phyloP scores from a whole-genome alignment of 148 eudicot species.

The Beta vulgaris region DNA sequence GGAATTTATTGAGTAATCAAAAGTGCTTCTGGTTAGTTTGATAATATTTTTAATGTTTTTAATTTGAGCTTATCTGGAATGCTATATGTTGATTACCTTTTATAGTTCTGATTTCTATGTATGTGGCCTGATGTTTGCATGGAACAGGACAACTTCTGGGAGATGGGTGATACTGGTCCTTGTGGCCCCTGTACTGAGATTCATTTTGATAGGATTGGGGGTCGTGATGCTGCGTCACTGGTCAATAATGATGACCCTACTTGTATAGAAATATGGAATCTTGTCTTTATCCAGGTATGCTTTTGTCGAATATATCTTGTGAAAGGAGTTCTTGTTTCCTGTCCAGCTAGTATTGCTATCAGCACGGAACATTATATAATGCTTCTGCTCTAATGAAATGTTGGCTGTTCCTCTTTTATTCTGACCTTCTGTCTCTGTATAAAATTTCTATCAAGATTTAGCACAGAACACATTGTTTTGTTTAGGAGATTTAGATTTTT shows the following conservation, averaged over 20 bases:
- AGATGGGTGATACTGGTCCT: conserved; percentile 99
- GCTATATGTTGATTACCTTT: background rate
- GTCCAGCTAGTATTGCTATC: background rate
- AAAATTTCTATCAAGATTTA: background rate
- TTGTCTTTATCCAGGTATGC: conserved; percentile 91
- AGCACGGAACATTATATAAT: background rate
- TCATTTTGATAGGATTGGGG: conserved; percentile 90
- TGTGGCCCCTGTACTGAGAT: conserved; percentile 99
- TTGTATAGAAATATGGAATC: conserved; percentile 96
- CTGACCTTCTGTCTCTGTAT: background rate
- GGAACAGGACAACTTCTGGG: conserved; percentile 94
- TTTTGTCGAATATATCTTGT: conserved; percentile 4
- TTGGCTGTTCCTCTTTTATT: background rate
- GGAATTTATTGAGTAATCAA: background rate
- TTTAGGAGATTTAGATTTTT: background rate
- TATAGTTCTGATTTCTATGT: background rate
- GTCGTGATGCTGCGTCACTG: conserved; percentile 84
- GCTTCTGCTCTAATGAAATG: background rate
- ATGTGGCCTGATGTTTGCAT: conserved; percentile 3
- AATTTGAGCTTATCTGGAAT: background rate
- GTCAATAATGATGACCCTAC: conserved; percentile 98
- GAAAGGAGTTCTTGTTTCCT: background rate
- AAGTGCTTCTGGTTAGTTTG: background rate
- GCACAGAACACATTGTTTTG: background rate
- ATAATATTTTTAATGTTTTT: background rate